phyloP scores from a whole-genome alignment of 805 yeast genomes.

The Kurtzmaniella fragi region DNA sequence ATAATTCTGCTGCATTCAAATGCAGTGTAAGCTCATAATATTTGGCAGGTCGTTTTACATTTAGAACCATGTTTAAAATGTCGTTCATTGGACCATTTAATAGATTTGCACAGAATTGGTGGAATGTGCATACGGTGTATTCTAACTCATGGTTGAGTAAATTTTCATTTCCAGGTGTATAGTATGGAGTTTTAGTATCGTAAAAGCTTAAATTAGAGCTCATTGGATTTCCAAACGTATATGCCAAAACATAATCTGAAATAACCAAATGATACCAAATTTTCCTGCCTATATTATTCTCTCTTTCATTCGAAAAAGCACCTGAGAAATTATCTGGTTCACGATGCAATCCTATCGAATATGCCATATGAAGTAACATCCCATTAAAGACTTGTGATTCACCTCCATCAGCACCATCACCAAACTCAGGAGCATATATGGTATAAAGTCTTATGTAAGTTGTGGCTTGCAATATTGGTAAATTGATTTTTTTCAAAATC shows the following conservation, averaged over 20 bases:
- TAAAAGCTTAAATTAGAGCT: slow-evolving; percentile 31
- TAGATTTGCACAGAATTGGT: slow-evolving; percentile 18
- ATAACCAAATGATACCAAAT: slow-evolving; percentile 46
- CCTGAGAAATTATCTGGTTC: slow-evolving; percentile 40
- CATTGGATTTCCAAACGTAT: slow-evolving; percentile 42
- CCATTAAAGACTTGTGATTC: slow-evolving; percentile 20
- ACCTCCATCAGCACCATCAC: slow-evolving; percentile 37
- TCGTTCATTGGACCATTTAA: slow-evolving; percentile 24
- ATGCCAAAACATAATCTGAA: slow-evolving; percentile 37
- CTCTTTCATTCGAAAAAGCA: slow-evolving; percentile 14
- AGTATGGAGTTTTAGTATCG: slow-evolving; percentile 46
- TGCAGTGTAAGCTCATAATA: slow-evolving; percentile 26
- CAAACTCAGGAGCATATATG: slow-evolving; percentile 53
- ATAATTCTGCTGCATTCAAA: slow-evolving; percentile 26
- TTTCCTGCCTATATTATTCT: slow-evolving; percentile 49
- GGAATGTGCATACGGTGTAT: slow-evolving; percentile 24
- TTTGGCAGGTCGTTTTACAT: slow-evolving; percentile 28
- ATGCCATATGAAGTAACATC: slow-evolving; percentile 38
- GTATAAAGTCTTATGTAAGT: slow-evolving; percentile 52
- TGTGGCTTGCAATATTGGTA: slow-evolving; percentile 56
- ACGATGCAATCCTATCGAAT: slow-evolving; percentile 42
- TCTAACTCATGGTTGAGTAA: slow-evolving; percentile 33
- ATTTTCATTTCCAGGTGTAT: slow-evolving; percentile 26
- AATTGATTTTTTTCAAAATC: slow-evolving; percentile 39
- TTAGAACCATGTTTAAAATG: slow-evolving; percentile 29